Evolutionary conservation across 75 land plant species (phyloP).

Genomic region (Pinus taeda): DNA sequence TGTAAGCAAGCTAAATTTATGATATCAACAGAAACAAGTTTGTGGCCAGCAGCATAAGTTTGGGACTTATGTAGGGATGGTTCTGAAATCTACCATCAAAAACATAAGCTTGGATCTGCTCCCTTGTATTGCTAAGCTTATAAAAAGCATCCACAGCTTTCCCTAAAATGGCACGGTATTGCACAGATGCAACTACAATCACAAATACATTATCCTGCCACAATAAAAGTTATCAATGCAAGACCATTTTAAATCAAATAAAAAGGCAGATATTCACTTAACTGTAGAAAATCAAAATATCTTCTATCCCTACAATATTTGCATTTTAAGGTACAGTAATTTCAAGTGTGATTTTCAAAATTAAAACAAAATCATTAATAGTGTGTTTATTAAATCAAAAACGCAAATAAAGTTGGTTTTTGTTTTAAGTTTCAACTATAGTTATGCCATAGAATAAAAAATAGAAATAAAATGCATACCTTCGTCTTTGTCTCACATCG

Average conservation of each 20-base stretch:
- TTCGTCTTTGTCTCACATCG: conserved; percentile 74
- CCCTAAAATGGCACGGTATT: conserved; percentile 49
- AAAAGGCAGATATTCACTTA: too few relatives aligned
- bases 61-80: neutral
- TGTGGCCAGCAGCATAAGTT: neutral
- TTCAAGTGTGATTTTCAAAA: too few relatives aligned
- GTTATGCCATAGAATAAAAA: too few relatives aligned
- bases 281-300: too few relatives aligned
- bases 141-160: conserved; percentile 71
- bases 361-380: too few relatives aligned
- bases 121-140: conserved; percentile 70
- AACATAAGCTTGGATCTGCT: conserved; percentile 76
- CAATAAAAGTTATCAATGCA: neutral
- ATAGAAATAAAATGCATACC: conserved; percentile 13
- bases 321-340: too few relatives aligned
- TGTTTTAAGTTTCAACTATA: too few relatives aligned
- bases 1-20: neutral
- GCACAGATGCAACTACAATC: conserved; percentile 73
- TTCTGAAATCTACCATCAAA: conserved; percentile 57
- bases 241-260: too few relatives aligned
- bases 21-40: neutral
- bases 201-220: conserved; percentile 88
- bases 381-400: too few relatives aligned
- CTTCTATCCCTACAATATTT: too few relatives aligned
- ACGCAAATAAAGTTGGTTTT: too few relatives aligned